phyloP scores from a whole-genome alignment of 768 basidiomycete species.

The Tubosaeta brunneosetosa region DNA sequence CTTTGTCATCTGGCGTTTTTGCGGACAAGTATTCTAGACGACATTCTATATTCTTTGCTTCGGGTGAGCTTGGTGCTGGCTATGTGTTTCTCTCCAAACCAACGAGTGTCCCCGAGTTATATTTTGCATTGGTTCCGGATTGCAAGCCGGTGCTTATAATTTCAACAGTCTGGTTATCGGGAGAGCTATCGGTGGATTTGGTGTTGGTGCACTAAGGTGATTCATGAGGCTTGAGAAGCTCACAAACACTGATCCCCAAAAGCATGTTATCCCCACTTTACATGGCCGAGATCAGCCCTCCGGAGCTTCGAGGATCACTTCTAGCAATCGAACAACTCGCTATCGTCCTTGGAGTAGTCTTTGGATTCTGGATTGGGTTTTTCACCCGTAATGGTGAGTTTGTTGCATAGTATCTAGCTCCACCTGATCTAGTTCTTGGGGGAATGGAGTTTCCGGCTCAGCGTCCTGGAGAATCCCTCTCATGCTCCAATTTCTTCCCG shows the following conservation, averaged over 20 bases:
- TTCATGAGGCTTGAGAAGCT: slow-evolving; percentile 9
- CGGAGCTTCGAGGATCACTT: slow-evolving; percentile 73
- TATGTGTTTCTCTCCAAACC: not conserved
- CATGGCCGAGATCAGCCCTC: slow-evolving; percentile 81
- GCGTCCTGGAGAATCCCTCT: slow-evolving; percentile 77
- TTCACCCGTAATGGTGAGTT: slow-evolving; percentile 57
- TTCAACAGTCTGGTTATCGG: slow-evolving; percentile 60
- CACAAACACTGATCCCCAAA: slow-evolving; percentile 3
- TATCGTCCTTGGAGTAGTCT: slow-evolving; percentile 76
- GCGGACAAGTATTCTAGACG: slow-evolving; percentile 67
- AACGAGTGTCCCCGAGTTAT: slow-evolving; percentile 39
- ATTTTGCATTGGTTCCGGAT: slow-evolving; percentile 66
- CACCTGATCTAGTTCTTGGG: not conserved
- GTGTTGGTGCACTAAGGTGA: slow-evolving; percentile 73
- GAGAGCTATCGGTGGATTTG: slow-evolving; percentile 71
- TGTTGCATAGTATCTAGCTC: not conserved
- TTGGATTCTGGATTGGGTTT: slow-evolving; percentile 83
- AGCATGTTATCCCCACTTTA: slow-evolving; percentile 81
- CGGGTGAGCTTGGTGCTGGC: slow-evolving; percentile 41
- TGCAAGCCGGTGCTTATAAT: slow-evolving; percentile 60
- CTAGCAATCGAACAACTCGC: slow-evolving; percentile 77
- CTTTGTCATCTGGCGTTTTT: slow-evolving; percentile 59
- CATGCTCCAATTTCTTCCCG: slow-evolving; percentile 66
- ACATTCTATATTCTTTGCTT: slow-evolving; percentile 62
- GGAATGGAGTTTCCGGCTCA: slow-evolving; percentile 48